Percentiles rank a stretch among this genome's conserved stretches.
phyloP scores from a whole-genome alignment of 1,139 yeast genomes.

The Suhomyces guaymorum region DNA sequence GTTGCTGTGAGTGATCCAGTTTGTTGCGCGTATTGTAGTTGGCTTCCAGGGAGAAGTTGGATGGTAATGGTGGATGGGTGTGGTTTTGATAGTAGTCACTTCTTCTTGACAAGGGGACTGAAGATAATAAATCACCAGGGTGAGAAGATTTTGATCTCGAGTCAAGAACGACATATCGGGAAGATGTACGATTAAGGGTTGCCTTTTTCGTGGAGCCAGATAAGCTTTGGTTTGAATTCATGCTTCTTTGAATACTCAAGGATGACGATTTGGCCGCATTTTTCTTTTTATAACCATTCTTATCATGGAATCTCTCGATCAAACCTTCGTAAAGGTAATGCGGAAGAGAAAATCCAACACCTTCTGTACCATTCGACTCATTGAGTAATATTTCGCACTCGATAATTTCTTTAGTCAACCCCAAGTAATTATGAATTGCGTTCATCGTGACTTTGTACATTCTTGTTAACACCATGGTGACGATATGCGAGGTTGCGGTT shows the following conservation, averaged over 20 bases:
- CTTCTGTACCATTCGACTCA: slow-evolving; percentile 29
- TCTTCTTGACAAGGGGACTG: slow-evolving; percentile 72
- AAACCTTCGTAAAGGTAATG: slow-evolving; percentile 61
- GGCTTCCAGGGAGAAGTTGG: slow-evolving; percentile 11
- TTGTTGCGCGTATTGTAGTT: slow-evolving; percentile 6
- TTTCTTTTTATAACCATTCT: slow-evolving; percentile 2
- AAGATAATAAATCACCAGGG: slow-evolving; percentile 84
- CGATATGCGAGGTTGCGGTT: slow-evolving; percentile 87
- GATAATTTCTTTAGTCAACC: slow-evolving; percentile 78
- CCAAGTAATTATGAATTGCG: slow-evolving; percentile 84
- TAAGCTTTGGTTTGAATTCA: slow-evolving; percentile 1
- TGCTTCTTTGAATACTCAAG: slow-evolving; percentile 2
- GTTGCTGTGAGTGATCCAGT: no score
- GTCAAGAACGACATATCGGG: slow-evolving; percentile 62
- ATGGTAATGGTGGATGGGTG: slow-evolving; percentile 12
- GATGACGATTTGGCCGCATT: slow-evolving; percentile 5
- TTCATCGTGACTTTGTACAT: slow-evolving; percentile 88
- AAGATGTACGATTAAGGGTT: slow-evolving; percentile 14
- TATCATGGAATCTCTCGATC: slow-evolving; percentile 39
- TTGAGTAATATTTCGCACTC: slow-evolving; percentile 75
- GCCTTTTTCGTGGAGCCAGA: background rate
- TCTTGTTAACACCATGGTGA: slow-evolving; percentile 86
- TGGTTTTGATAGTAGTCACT: slow-evolving; percentile 27
- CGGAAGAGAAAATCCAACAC: slow-evolving; percentile 46
- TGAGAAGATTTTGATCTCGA: slow-evolving; percentile 59